Conservation (phyloP, 2,329 filamentous ascomycete genomes). For the Sporothrix brunneoviolacea region DNA sequence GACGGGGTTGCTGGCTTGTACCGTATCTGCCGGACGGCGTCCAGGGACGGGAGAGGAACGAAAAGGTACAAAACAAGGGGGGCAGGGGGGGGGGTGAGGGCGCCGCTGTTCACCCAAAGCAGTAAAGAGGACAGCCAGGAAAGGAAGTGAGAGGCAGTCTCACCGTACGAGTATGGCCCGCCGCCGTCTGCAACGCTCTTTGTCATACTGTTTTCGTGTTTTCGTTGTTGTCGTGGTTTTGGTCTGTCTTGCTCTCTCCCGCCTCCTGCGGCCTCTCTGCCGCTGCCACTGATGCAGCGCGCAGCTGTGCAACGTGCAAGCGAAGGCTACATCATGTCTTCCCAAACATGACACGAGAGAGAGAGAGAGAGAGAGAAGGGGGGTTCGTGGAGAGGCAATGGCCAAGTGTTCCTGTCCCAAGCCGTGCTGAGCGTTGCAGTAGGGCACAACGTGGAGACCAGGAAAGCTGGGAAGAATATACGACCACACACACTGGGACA, state of each 20-base stretch:
- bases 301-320: not conserved
- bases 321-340: constrained; percentile 4
- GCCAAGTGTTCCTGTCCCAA: constrained; percentile 1
- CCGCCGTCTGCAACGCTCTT: too few relatives aligned
- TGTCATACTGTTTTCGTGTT: too few relatives aligned
- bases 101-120: not conserved
- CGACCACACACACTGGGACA: too few relatives aligned
- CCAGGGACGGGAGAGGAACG: not conserved
- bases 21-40: constrained; percentile 7
- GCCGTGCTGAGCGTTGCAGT: not conserved
- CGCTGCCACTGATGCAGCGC: too few relatives aligned
- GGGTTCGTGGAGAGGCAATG: constrained; percentile 3
- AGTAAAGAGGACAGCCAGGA: not conserved
- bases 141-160: constrained; percentile 3
- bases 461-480: not conserved
- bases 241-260: too few relatives aligned
- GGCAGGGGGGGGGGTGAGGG: not conserved
- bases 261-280: too few relatives aligned
- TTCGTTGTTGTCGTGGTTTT: too few relatives aligned
- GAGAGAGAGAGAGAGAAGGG: not conserved
- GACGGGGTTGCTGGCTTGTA: not conserved
- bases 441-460: constrained; percentile 5
- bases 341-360: not conserved
- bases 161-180: too few relatives aligned
- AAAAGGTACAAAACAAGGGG: not conserved